These are phyloP conservation scores for Suhomyces guaymorum DNA, from an alignment of 1,139 yeast species.

Conservation along the genomic window DNA sequence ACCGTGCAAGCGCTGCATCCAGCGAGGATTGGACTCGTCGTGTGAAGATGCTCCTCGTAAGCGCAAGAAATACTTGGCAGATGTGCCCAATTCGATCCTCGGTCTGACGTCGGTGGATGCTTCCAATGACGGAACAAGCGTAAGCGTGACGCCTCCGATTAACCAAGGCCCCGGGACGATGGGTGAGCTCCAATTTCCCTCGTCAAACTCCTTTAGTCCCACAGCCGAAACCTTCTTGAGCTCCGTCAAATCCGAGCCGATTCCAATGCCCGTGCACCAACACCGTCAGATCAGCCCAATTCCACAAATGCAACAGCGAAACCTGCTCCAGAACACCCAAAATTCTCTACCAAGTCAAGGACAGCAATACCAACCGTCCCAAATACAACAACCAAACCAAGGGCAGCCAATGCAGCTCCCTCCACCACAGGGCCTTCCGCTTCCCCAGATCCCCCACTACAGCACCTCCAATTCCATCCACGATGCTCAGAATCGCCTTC, in stretches of 20 bases:
- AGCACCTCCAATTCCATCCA: conserved; percentile 1
- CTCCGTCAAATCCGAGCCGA: conserved; percentile 4
- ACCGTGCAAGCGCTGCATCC: conserved; percentile 81
- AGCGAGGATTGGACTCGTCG: conserved; percentile 64
- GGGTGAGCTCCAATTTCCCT: conserved; percentile 1
- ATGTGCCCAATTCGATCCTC: conserved; percentile 36
- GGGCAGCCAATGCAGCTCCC: conserved; percentile 4
- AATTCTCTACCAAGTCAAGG: no score
- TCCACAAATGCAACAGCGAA: no score
- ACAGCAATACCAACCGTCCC: no score
- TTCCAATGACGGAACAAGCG: no score
- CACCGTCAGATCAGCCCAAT: neutral
- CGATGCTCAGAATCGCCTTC: conserved; percentile 5
- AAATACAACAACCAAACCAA: no score
- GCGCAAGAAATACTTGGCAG: conserved; percentile 74
- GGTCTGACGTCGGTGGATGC: neutral
- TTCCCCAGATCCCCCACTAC: conserved; percentile 5
- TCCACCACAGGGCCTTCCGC: conserved; percentile 8
- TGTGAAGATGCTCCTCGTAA: conserved; percentile 93
- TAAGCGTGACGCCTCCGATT: no score
- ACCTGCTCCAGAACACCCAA: no score
- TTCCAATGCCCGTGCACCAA: neutral
- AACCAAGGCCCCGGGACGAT: neutral
- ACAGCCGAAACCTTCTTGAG: conserved; percentile 3
- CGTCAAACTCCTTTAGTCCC: neutral